Evolutionary conservation across 306 rosid species (phyloP).

Genomic region (Sphenostylis stenocarpa): DNA sequence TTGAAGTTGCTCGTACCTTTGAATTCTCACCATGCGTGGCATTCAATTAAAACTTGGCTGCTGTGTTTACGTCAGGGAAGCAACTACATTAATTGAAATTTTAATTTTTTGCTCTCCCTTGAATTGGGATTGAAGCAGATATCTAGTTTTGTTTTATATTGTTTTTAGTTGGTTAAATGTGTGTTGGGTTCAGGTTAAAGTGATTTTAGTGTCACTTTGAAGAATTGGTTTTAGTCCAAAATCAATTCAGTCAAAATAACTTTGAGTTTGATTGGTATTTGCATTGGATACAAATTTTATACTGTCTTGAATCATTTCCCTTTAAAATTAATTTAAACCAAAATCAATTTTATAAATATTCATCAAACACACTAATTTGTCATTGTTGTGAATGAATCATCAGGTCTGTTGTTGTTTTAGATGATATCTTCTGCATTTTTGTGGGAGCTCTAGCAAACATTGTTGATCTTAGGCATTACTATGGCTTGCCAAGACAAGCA

Average conservation of each 20-base stretch:
- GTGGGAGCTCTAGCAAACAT: conserved; percentile 48
- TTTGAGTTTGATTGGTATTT: background rate
- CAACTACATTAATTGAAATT: background rate
- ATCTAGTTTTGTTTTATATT: background rate
- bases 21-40: background rate
- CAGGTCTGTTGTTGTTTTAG: conserved; percentile 50
- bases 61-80: background rate
- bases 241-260: background rate
- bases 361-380: background rate
- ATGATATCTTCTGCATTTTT: conserved; percentile 59
- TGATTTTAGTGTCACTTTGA: background rate
- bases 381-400: background rate
- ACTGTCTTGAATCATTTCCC: background rate
- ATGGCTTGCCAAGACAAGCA: conserved; percentile 60
- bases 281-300: background rate
- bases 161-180: no score
- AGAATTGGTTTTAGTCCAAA: background rate
- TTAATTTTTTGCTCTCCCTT: background rate
- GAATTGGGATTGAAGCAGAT: background rate
- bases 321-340: background rate
- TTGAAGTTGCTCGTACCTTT: background rate
- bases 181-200: background rate
- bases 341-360: background rate
- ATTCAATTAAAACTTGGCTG: background rate
- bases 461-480: conserved; percentile 49